These are phyloP conservation scores for Auricularia sp. DNA, from an alignment of 768 basidiomycete genomes.

Conservation along the genomic window DNA sequence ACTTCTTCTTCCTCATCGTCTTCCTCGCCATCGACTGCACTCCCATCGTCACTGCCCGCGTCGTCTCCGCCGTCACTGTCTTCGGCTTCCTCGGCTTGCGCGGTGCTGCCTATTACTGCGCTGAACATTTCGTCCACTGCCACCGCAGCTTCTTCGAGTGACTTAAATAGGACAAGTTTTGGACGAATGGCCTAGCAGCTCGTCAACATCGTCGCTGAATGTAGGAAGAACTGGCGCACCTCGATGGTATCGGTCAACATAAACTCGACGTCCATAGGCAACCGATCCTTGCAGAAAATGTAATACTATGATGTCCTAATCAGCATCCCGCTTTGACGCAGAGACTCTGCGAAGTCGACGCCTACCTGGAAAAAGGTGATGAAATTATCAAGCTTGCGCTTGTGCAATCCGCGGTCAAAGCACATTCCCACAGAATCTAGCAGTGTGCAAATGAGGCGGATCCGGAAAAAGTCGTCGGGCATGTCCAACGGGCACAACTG, in stretches of 20 bases:
- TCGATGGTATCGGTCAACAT: slow-evolving; percentile 93
- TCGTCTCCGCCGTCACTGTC: slow-evolving; percentile 30
- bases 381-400: slow-evolving; percentile 88
- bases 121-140: slow-evolving; percentile 89
- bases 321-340: no score
- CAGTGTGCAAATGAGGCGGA: slow-evolving; percentile 83
- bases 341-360: no score
- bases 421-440: slow-evolving; percentile 96
- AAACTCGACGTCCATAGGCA: slow-evolving; percentile 98
- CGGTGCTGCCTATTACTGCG: slow-evolving; percentile 48
- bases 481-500: slow-evolving; percentile 71
- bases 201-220: slow-evolving; percentile 5
- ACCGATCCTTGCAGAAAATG: slow-evolving; percentile 71
- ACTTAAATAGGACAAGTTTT: slow-evolving; percentile 59
- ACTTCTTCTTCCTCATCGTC: slow-evolving; percentile 50
- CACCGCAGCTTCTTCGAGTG: slow-evolving; percentile 72
- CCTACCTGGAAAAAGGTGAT: slow-evolving; percentile 85
- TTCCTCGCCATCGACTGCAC: slow-evolving; percentile 42
- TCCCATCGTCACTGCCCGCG: slow-evolving; percentile 16
- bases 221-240: slow-evolving; percentile 30
- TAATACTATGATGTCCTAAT: slow-evolving; percentile 44
- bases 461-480: slow-evolving; percentile 93
- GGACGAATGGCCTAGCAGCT: slow-evolving; percentile 68
- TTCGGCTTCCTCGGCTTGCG: slow-evolving; percentile 32
- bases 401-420: slow-evolving; percentile 89